Evolutionary conservation across 495 filamentous ascomycete genomes (phyloP), one percentile per base, ranked within the genome.

Genomic region (Neurospora pannonica): DNA sequence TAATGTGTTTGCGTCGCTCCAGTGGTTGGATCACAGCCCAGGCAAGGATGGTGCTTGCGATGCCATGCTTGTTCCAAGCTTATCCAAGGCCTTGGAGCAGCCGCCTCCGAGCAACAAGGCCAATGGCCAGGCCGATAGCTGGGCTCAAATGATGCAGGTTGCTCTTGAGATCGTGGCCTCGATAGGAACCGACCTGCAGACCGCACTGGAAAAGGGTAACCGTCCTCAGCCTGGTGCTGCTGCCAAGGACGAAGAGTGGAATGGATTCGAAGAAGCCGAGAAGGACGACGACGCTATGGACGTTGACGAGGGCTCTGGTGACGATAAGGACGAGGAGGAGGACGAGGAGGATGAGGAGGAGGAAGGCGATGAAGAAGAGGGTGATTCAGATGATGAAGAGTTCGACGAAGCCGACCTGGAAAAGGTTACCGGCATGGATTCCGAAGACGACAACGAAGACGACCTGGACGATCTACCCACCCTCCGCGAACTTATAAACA

Each of bases 151-250:
- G 28, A 72, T 87, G 40, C 82, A 87, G 75, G 73, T 86, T 19
- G 87, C 86, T 19, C 77, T 91, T 2, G 88, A 90, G 75, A 84
- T 89, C 10, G 74, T 89, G 1, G 88, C 87, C 10, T 89, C 89
- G 8, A 89, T 91, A 73, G 88, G 88, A 34, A 88, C 88, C 2
- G 82, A 82, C 36, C 79, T 89, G 28, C 85, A 87, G 42, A 82
- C 83, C 28, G 82, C 84, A 43, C 78, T 86, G 40, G 82, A 80
- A 76, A 84, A 78, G 72, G 80, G 81, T 5, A 81, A 79, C 42
- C 78, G 77, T 40, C 77, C 76, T 11, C 74, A 75, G 21, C 38
- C 46, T 15, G 76, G 72, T 15, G 71, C 60, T 54, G 38, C 38
- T 24, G 71, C 72, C 28, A 78, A 75, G 73, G 71, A 74, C 24